Evolutionary conservation across 768 basidiomycete species (phyloP).

Genomic region (Amanita pallidorosea): DNA sequence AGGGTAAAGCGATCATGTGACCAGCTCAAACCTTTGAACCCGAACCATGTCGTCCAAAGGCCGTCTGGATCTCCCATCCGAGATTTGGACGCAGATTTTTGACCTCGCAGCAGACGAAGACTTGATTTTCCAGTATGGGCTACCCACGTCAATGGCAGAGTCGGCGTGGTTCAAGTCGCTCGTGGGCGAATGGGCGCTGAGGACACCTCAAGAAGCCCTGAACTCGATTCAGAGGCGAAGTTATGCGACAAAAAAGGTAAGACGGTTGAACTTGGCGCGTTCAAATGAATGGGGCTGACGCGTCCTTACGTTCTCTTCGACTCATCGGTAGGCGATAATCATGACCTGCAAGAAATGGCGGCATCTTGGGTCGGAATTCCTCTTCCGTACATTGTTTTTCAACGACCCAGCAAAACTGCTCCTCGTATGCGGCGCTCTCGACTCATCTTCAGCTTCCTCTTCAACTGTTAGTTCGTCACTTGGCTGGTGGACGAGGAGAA

Average conservation of each 20-base stretch:
- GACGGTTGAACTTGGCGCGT: neutral
- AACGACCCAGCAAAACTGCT: constrained; percentile 46
- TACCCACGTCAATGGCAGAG: constrained; percentile 53
- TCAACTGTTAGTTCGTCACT: constrained; percentile 32
- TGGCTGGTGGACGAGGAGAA: constrained; percentile 64
- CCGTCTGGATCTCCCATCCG: constrained; percentile 41
- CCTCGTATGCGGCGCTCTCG: constrained; percentile 39
- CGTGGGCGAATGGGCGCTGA: constrained; percentile 41
- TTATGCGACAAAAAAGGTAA: constrained; percentile 60
- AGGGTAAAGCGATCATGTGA: neutral
- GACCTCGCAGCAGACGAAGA: constrained; percentile 63
- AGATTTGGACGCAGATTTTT: constrained; percentile 64
- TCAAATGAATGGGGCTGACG: no score
- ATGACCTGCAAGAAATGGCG: constrained; percentile 58
- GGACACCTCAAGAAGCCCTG: constrained; percentile 49
- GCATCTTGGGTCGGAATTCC: constrained; percentile 47
- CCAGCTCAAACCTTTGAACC: neutral
- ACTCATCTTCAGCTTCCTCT: constrained; percentile 25
- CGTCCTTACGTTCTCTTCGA: no score
- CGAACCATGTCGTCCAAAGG: neutral
- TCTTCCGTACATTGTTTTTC: constrained; percentile 64
- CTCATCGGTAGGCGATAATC: constrained; percentile 33
- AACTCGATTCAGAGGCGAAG: constrained; percentile 48
- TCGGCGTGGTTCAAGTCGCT: constrained; percentile 54
- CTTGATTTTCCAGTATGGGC: constrained; percentile 46